A percentile compares a stretch with the other conserved stretches of the same genome.
Conservation (phyloP, 805 yeast species). For the Naumovozyma castellii region DNA sequence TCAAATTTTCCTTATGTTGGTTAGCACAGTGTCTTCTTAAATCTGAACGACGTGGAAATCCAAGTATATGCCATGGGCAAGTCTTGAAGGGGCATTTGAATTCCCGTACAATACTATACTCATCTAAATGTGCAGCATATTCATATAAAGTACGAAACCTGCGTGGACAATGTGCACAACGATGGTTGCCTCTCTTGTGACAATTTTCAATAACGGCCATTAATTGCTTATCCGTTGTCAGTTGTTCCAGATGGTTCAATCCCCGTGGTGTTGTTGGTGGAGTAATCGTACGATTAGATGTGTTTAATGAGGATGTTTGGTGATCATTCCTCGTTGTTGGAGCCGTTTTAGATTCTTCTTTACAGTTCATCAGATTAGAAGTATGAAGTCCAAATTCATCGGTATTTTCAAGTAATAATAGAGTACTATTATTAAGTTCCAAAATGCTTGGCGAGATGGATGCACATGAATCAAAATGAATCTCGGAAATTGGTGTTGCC, state of each 20-base stretch:
- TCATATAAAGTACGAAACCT: conserved; percentile 32
- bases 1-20: conserved; percentile 33
- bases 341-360: too few species aligned
- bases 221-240: conserved; percentile 21
- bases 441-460: too few species aligned
- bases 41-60: conserved; percentile 41
- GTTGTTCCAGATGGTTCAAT: conserved; percentile 12
- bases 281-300: too few species aligned
- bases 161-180: conserved; percentile 40
- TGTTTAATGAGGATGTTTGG: too few species aligned
- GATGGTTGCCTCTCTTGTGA: conserved; percentile 36
- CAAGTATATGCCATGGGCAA: conserved; percentile 43
- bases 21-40: conserved; percentile 42
- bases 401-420: too few species aligned
- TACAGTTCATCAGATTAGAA: too few species aligned
- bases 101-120: conserved; percentile 30
- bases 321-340: too few species aligned
- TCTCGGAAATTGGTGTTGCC: too few species aligned
- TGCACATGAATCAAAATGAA: too few species aligned
- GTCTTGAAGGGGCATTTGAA: conserved; percentile 38
- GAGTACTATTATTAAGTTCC: too few species aligned
- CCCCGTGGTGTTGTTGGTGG: not conserved
- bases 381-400: too few species aligned
- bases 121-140: conserved; percentile 39
- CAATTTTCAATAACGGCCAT: conserved; percentile 25